Evolutionary conservation across 2,329 filamentous ascomycete genomes (phyloP).

Genomic region (Colletotrichum neosansevieriae): DNA sequence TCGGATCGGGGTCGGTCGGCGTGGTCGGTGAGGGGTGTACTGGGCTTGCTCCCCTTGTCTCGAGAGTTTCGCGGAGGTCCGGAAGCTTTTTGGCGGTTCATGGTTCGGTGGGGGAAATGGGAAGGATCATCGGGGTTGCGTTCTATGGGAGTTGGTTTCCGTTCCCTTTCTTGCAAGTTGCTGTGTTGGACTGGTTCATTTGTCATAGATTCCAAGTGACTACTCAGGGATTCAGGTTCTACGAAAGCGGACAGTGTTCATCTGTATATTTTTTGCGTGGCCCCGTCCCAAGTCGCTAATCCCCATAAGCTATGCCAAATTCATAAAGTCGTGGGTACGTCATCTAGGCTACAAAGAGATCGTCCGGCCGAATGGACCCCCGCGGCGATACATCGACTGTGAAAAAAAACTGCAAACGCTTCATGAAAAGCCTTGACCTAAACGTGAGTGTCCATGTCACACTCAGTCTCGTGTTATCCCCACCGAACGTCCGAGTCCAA

Average conservation of each 20-base stretch:
- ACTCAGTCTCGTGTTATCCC: not conserved
- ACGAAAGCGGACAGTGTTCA: not conserved
- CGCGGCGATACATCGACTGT: not conserved
- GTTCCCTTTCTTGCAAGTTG: not conserved
- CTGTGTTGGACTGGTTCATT: not conserved
- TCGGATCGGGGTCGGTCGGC: conserved; percentile 52
- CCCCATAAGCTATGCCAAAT: conserved; percentile 1
- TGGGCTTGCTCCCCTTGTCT: not conserved
- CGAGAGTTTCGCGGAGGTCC: not conserved
- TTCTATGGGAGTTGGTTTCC: not conserved
- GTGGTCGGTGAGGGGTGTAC: conserved; percentile 36
- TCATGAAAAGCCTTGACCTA: not conserved
- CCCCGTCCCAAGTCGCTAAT: not conserved
- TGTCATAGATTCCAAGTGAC: not conserved
- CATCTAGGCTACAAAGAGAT: conserved; percentile 12
- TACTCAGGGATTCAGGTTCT: not conserved
- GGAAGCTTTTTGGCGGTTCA: not conserved
- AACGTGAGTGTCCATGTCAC: too few species aligned
- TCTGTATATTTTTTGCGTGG: not conserved
- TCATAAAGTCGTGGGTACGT: conserved; percentile 5
- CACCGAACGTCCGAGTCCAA: not conserved
- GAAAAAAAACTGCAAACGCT: not conserved
- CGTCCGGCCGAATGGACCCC: not conserved
- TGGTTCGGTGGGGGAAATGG: not conserved
- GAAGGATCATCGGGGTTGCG: not conserved